phyloP scores from a whole-genome alignment of 2,329 filamentous ascomycete species.

The Curvularia eragrostidis region DNA sequence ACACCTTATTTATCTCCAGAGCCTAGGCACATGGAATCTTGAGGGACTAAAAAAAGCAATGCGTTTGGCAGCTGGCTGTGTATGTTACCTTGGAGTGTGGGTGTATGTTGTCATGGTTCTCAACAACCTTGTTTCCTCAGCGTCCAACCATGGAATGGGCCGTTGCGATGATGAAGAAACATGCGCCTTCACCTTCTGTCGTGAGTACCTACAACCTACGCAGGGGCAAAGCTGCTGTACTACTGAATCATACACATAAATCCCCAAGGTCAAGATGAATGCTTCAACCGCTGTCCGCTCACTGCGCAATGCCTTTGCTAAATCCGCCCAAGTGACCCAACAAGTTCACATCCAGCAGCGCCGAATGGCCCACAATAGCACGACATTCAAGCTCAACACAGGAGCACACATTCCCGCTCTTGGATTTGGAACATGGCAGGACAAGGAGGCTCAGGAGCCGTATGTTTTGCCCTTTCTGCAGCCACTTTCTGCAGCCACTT shows the following conservation, averaged over 20 bases:
- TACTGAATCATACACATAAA: background rate
- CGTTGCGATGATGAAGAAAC: conserved; percentile 6
- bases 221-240: no score
- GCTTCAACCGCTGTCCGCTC: conserved; percentile 23
- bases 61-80: no score
- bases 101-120: background rate
- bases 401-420: conserved; percentile 78
- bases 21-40: no score
- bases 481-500: background rate
- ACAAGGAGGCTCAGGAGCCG: conserved; percentile 40
- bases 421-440: conserved; percentile 60
- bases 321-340: conserved; percentile 26
- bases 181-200: background rate
- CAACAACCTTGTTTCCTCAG: conserved; percentile 3
- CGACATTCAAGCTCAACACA: conserved; percentile 64
- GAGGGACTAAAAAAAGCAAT: no score
- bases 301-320: conserved; percentile 19
- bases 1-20: no score
- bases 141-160: conserved; percentile 1
- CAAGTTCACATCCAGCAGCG: conserved; percentile 23
- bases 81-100: no score
- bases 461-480: conserved; percentile 2
- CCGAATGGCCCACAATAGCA: conserved; percentile 46
- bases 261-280: conserved; percentile 17
- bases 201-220: background rate